phyloP scores from a whole-genome alignment of 2,329 filamentous ascomycete species.

The Huntiella moniliformis region DNA sequence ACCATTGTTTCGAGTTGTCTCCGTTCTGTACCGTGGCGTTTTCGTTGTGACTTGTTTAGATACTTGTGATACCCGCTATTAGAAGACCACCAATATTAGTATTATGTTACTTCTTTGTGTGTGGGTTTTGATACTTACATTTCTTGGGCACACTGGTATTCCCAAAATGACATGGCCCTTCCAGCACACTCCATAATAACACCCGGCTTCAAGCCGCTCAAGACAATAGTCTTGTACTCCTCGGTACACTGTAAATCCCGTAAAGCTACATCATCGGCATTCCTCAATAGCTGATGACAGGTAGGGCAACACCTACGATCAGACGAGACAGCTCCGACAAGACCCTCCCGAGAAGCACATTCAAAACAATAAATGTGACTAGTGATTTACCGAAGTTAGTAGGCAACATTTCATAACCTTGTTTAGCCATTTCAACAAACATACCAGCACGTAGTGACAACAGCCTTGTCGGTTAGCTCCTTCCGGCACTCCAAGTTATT shows the following conservation, averaged over 20 bases:
- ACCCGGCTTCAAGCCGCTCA: conserved; percentile 65
- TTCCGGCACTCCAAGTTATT: conserved; percentile 61
- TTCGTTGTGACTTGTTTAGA: conserved; percentile 48
- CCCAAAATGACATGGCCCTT: conserved; percentile 65
- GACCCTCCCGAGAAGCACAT: conserved; percentile 47
- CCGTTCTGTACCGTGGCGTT: conserved; percentile 47
- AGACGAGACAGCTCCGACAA: conserved; percentile 26
- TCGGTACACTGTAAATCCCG: conserved; percentile 60
- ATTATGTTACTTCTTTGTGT: neutral
- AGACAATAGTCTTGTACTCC: conserved; percentile 73
- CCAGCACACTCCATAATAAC: conserved; percentile 75
- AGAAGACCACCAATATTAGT: neutral
- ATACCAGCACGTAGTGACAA: conserved; percentile 80
- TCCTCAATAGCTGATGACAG: conserved; percentile 48
- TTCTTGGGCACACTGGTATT: conserved; percentile 69
- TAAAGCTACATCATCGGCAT: conserved; percentile 56
- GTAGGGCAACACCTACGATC: conserved; percentile 47
- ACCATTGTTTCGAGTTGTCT: conserved; percentile 57
- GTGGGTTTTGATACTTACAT: conserved; percentile 34
- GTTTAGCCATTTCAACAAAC: neutral
- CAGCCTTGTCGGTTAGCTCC: conserved; percentile 48
- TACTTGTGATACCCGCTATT: conserved; percentile 49
- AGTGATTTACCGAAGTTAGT: neutral
- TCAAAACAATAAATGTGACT: conserved; percentile 73
- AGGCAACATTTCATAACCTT: no score